Base-by-base conservation (phyloP, 352 stramenopile species). In the Phytopythium aichiense region DNA sequence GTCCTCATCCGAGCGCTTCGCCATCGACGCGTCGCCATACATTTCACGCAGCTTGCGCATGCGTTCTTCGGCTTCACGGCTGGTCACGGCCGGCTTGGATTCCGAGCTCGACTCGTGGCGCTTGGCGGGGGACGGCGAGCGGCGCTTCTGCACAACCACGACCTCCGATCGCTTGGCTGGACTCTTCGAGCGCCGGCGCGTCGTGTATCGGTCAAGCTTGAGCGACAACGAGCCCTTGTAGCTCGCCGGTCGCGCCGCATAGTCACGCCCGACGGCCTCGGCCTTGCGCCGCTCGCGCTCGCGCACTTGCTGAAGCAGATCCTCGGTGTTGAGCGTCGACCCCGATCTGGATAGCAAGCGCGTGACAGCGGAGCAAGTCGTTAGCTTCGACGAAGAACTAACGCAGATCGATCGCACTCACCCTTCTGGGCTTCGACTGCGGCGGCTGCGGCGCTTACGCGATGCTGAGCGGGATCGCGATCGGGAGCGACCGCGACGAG, bases 201-300 rank as follows among this genome's bases (percentile, higher is more conserved):
- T 92, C 53, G 89, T 97, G 69, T 81, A 97, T 0, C 85, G 87
- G 64, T 98, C 91, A 4, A 95, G 68, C 59, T 97, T 97, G 43
- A 98, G 76, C 48, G 90, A 97, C 8, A 98, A 69, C 31, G 87
- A 96, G 18, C 92, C 92, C 69, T 98, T 97, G 72, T 98, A 98
- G 57, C 88, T 96, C 18, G 82, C 76, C 0, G 94, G 94, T 18
- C 86, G 88, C n/a, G 88, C 76, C 4, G 88, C 90, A 58, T 98
- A 98, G 64, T 97, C 92, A 30, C 84, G 92, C 7, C 90, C 88
- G 8, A 95, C 87, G 0, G 91, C 88, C 30, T 92, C 81, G 28
- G 87, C 91, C 64, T 95, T 96, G 58, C 96, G 90, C 20, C 91
- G 80, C 68, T 98, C 91, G 65, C 89, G 80, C 68, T 96, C 76